A percentile compares a stretch with the other conserved stretches of the same genome.
phyloP scores from a whole-genome alignment of 805 yeast genomes.

The Metschnikowia lachancei region DNA sequence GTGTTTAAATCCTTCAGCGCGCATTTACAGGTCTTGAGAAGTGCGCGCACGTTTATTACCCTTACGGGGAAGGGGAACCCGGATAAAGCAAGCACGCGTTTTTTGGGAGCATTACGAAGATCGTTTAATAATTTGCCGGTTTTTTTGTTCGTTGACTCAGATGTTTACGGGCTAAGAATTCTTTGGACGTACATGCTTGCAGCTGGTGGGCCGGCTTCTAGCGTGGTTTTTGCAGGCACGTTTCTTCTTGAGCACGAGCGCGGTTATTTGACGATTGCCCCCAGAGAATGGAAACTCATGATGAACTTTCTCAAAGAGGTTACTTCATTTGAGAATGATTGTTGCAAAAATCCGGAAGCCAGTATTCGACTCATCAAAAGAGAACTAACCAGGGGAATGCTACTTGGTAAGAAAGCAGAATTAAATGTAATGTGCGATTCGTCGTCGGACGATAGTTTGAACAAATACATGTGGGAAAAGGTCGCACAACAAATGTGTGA shows the following conservation, averaged over 20 bases:
- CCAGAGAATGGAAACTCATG: conserved; percentile 16
- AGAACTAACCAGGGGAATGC: conserved; percentile 54
- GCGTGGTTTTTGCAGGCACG: conserved; percentile 14
- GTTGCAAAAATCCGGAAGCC: not conserved
- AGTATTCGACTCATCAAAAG: conserved; percentile 22
- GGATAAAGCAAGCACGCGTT: conserved; percentile 15
- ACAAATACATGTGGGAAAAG: conserved; percentile 17
- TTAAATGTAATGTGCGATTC: conserved; percentile 43
- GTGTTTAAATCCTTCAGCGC: conserved; percentile 34
- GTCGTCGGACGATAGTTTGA: conserved; percentile 6
- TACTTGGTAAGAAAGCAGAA: conserved; percentile 54
- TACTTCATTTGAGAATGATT: not conserved
- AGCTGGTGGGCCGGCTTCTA: conserved; percentile 2
- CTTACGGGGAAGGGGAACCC: conserved; percentile 22
- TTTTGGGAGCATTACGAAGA: conserved; percentile 6
- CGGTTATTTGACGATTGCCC: conserved; percentile 16
- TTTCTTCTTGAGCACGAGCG: conserved; percentile 16
- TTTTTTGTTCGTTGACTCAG: conserved; percentile 18
- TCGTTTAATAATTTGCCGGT: conserved; percentile 11
- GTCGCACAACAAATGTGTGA: conserved; percentile 13
- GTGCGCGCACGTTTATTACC: conserved; percentile 1
- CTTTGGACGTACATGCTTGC: conserved; percentile 14
- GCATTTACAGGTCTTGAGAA: conserved; percentile 11
- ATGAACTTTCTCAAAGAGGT: conserved; percentile 12
- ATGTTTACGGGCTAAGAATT: conserved; percentile 20